Conservation (phyloP, 2,329 filamentous ascomycete species). For the Trichoderma endophyticum region DNA sequence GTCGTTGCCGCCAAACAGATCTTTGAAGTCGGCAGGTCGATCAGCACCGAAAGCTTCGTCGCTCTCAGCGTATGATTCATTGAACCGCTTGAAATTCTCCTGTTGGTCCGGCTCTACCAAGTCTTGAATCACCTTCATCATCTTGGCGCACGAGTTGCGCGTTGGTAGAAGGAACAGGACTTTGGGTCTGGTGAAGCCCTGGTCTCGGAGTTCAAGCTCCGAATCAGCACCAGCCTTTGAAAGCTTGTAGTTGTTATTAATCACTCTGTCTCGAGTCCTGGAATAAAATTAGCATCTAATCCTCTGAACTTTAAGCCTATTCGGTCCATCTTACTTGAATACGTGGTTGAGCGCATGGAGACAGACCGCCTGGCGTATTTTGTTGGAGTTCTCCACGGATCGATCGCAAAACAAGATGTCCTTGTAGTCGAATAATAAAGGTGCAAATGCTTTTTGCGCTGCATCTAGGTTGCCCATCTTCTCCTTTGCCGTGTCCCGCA, state of each 20-base stretch:
- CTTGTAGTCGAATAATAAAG: slow-evolving; percentile 75
- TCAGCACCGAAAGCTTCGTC: slow-evolving; percentile 64
- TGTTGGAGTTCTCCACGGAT: slow-evolving; percentile 63
- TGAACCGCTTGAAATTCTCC: slow-evolving; percentile 90
- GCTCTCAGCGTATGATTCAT: slow-evolving; percentile 73
- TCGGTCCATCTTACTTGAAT: slow-evolving; percentile 61
- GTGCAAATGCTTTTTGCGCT: slow-evolving; percentile 63
- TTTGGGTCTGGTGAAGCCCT: slow-evolving; percentile 94
- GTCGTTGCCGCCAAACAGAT: slow-evolving; percentile 90
- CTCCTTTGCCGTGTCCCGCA: slow-evolving; percentile 54
- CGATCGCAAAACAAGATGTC: slow-evolving; percentile 77
- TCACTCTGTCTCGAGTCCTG: slow-evolving; percentile 79
- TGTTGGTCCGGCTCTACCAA: slow-evolving; percentile 83
- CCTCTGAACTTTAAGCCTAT: not conserved
- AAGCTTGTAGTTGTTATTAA: slow-evolving; percentile 86
- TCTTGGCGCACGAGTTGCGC: slow-evolving; percentile 76
- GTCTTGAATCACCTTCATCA: slow-evolving; percentile 72
- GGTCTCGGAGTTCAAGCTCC: slow-evolving; percentile 77
- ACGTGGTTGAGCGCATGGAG: slow-evolving; percentile 89
- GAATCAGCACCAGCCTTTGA: slow-evolving; percentile 61
- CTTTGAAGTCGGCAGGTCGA: slow-evolving; percentile 81
- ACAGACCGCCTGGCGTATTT: slow-evolving; percentile 68
- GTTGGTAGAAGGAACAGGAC: slow-evolving; percentile 88
- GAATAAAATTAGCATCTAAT: slow-evolving; percentile 14
- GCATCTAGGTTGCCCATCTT: slow-evolving; percentile 57